Evolutionary conservation across 306 rosid species (phyloP).

Genomic region (Inga oerstediana): DNA sequence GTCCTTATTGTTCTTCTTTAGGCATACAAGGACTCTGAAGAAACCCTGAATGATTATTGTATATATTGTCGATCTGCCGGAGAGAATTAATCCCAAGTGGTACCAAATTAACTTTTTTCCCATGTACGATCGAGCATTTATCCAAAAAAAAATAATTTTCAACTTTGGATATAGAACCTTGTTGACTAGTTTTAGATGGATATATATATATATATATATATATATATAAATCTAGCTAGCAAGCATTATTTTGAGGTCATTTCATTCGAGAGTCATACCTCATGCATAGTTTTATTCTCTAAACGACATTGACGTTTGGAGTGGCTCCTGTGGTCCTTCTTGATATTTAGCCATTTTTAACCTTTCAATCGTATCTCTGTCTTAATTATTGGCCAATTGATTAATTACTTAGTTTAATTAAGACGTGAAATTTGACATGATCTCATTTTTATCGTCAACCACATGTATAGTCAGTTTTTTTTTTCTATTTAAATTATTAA

Average conservation of each 20-base stretch:
- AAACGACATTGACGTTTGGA: not conserved
- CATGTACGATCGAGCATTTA: not conserved
- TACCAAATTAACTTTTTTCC: not conserved
- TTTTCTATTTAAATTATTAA: too few relatives aligned
- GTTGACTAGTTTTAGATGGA: not conserved
- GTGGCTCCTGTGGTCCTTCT: not conserved
- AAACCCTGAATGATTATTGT: not conserved
- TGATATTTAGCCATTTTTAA: not conserved
- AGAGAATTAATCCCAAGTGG: not conserved
- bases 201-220: not conserved
- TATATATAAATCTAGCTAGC: not conserved
- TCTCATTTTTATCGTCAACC: too few relatives aligned
- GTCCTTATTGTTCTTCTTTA: conserved; percentile 37
- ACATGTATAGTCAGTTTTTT: too few relatives aligned
- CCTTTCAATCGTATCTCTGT: not conserved
- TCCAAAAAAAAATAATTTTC: too few relatives aligned
- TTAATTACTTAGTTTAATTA: not conserved
- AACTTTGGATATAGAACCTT: not conserved
- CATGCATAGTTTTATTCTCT: not conserved
- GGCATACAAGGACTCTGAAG: not conserved
- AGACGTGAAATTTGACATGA: not conserved
- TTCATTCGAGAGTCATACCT: not conserved
- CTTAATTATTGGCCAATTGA: not conserved
- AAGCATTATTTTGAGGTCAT: not conserved
- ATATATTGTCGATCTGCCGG: not conserved